Conservation (phyloP, 1,139 yeast genomes). For the Suhomyces choctaworum region DNA sequence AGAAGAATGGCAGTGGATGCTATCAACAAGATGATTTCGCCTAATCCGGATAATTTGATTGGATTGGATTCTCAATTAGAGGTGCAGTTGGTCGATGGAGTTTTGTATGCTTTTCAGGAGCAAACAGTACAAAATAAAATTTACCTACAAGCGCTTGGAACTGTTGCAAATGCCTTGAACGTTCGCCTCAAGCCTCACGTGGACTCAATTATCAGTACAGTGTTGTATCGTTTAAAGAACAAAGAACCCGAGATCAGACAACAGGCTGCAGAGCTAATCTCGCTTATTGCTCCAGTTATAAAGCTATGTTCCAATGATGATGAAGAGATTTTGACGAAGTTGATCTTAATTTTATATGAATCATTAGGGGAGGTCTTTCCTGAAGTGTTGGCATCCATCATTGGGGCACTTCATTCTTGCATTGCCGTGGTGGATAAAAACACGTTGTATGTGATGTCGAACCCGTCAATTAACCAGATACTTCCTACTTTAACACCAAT, state of each 20-base stretch:
- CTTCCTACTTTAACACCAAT: conserved; percentile 91
- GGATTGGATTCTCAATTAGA: conserved; percentile 51
- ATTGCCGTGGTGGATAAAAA: conserved; percentile 36
- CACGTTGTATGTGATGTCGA: conserved; percentile 57
- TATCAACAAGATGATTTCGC: conserved; percentile 35
- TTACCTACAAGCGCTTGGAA: conserved; percentile 64
- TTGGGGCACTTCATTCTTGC: conserved; percentile 63
- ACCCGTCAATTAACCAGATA: conserved; percentile 83
- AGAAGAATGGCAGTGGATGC: conserved; percentile 80
- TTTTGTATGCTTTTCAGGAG: conserved; percentile 81
- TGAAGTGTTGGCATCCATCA: conserved; percentile 84
- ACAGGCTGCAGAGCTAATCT: conserved; percentile 81
- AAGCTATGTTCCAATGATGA: conserved; percentile 55
- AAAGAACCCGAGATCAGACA: conserved; percentile 74
- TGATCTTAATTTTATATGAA: conserved; percentile 81
- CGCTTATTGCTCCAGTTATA: conserved; percentile 66
- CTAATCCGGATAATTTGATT: conserved; percentile 33
- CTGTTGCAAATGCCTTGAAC: conserved; percentile 69
- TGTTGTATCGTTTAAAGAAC: conserved; percentile 73
- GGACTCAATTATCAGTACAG: conserved; percentile 70
- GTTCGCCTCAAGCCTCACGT: conserved; percentile 70
- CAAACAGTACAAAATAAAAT: conserved; percentile 57
- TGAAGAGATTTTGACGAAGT: conserved; percentile 59
- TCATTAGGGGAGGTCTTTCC: conserved; percentile 95
- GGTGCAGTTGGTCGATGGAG: conserved; percentile 73